phyloP scores from a whole-genome alignment of 495 filamentous ascomycete species.

The Trichoderma erinaceum region DNA sequence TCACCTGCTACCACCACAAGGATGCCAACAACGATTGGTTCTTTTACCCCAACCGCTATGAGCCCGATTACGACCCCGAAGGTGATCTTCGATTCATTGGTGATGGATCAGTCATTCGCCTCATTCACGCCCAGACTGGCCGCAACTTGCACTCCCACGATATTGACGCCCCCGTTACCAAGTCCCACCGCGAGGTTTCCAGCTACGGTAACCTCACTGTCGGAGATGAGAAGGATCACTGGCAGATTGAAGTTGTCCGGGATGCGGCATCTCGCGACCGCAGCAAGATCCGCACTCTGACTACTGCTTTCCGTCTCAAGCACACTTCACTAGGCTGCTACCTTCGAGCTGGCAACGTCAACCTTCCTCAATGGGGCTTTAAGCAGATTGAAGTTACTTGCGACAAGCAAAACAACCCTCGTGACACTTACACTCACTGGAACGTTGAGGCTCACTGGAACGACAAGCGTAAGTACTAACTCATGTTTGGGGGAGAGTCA shows the following conservation, averaged over 20 bases:
- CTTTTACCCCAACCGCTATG: conserved; percentile 83
- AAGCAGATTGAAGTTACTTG: conserved; percentile 99
- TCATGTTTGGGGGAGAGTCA: background rate
- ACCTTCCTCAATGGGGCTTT: conserved; percentile 98
- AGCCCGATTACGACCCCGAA: conserved; percentile 65
- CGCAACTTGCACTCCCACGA: conserved; percentile 93
- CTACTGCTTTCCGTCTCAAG: conserved; percentile 84
- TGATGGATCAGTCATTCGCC: conserved; percentile 71
- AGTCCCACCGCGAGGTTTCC: conserved; percentile 86
- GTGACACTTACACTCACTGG: conserved; percentile 96
- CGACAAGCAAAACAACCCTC: conserved; percentile 84
- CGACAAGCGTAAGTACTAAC: conserved; percentile 69
- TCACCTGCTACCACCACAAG: conserved; percentile 99
- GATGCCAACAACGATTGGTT: conserved; percentile 99
- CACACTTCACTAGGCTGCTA: conserved; percentile 85
- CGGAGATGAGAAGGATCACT: conserved; percentile 97
- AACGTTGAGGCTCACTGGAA: conserved; percentile 95
- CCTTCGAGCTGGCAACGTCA: conserved; percentile 89
- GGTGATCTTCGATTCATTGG: conserved; percentile 59
- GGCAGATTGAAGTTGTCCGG: conserved; percentile 84
- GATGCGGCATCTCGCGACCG: conserved; percentile 83
- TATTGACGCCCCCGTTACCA: conserved; percentile 80
- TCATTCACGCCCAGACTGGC: conserved; percentile 93
- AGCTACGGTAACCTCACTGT: conserved; percentile 95
- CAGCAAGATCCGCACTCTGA: conserved; percentile 84